Evolutionary conservation across 2,329 filamentous ascomycete species (phyloP).

Genomic region (Fusarium sp.): DNA sequence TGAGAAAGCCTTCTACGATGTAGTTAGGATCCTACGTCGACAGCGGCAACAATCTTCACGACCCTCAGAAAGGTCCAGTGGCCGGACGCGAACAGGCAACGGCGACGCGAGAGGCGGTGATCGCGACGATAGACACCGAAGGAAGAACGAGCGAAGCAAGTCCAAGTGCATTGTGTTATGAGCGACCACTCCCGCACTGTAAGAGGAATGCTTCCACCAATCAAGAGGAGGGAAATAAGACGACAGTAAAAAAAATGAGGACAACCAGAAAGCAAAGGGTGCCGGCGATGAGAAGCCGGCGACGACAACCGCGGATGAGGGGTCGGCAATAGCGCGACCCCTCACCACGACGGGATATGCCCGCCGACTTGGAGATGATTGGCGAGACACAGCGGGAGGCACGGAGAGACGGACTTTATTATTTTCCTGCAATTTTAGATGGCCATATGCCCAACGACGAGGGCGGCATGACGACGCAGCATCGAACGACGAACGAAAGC

Average conservation of each 20-base stretch:
- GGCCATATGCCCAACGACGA: constrained; percentile 42
- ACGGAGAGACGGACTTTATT: constrained; percentile 42
- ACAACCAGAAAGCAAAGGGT: constrained; percentile 7
- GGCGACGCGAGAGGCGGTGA: constrained; percentile 51
- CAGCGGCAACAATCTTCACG: constrained; percentile 74
- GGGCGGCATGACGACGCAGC: constrained; percentile 50
- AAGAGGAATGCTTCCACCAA: constrained; percentile 7
- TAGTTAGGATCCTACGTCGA: constrained; percentile 88
- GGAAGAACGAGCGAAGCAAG: constrained; percentile 53
- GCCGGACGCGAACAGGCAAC: constrained; percentile 55
- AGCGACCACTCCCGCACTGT: constrained; percentile 33
- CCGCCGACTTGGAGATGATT: constrained; percentile 41
- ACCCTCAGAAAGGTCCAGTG: constrained; percentile 50
- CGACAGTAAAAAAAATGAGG: constrained; percentile 21
- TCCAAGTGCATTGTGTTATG: constrained; percentile 57
- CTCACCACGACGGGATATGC: constrained; percentile 38
- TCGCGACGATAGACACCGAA: constrained; percentile 50
- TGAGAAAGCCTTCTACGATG: constrained; percentile 98
- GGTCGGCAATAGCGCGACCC: constrained; percentile 26
- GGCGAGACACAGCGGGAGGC: constrained; percentile 39
- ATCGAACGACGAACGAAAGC: constrained; percentile 50
- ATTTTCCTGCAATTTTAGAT: constrained; percentile 45
- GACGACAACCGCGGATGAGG: constrained; percentile 38
- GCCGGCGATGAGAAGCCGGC: constrained; percentile 30
- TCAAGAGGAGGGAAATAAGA: constrained; percentile 36